Conservation (phyloP, 2,329 filamentous ascomycete species). For the Blastomyces gilchristii region DNA sequence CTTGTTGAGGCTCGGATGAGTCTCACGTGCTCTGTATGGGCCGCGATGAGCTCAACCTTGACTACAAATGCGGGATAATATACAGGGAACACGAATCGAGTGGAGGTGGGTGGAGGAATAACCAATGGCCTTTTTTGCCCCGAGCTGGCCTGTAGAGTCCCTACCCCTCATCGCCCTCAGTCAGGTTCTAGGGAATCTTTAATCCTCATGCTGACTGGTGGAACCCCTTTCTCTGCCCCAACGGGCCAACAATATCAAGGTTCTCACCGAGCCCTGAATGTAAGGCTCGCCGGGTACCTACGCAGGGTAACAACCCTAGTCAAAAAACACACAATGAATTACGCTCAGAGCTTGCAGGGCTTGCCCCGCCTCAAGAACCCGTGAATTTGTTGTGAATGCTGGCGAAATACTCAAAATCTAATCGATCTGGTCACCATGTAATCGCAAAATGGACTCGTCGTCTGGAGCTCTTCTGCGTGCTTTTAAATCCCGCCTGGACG, state of each 20-base stretch:
- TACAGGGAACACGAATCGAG: no score
- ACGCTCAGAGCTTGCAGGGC: not conserved
- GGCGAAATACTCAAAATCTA: not conserved
- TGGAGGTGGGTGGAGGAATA: no score
- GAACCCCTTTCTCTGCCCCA: not conserved
- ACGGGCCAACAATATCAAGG: not conserved
- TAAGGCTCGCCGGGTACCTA: not conserved
- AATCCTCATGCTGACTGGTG: not conserved
- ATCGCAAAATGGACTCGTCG: constrained; percentile 7
- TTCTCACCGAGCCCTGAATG: not conserved
- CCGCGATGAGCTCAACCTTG: not conserved
- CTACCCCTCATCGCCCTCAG: not conserved
- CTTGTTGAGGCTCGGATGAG: not conserved
- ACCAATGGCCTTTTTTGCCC: no score
- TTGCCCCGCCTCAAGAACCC: not conserved
- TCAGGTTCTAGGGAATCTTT: no score
- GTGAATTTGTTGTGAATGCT: no score
- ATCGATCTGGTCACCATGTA: not conserved
- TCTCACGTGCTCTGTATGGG: not conserved
- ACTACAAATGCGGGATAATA: no score
- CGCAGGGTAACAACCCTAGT: not conserved
- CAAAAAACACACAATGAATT: not conserved
- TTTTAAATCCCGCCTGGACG: constrained; percentile 26
- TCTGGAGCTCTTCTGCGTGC: constrained; percentile 22
- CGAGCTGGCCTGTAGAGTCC: no score